A percentile compares a stretch with the other conserved stretches of the same genome.
phyloP scores from a whole-genome alignment of 306 rosid genomes.

The Lathyrus aphaca region DNA sequence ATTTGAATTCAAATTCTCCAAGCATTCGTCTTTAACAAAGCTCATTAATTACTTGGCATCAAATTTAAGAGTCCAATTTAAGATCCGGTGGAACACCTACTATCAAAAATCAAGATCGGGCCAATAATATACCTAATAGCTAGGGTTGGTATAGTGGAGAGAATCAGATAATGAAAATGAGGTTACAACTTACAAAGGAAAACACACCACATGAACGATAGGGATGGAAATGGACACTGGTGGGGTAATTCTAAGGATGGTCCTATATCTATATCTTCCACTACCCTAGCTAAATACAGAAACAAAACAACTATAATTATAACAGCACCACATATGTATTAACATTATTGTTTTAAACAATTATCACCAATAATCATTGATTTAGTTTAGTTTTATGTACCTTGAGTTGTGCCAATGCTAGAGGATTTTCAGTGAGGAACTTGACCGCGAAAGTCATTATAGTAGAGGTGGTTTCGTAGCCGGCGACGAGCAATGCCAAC shows the following conservation, averaged over 20 bases:
- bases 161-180: slow-evolving; percentile 39
- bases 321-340: neutral
- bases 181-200: slow-evolving; percentile 24
- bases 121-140: slow-evolving; percentile 12
- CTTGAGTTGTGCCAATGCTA: slow-evolving; percentile 88
- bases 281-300: slow-evolving; percentile 16
- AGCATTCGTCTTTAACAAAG: too few species aligned
- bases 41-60: too few species aligned
- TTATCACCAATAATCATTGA: neutral
- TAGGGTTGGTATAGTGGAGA: slow-evolving; percentile 37
- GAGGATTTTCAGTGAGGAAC: slow-evolving; percentile 89
- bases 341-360: neutral
- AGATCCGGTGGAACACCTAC: too few species aligned
- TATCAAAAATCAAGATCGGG: neutral
- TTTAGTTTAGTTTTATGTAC: slow-evolving; percentile 20
- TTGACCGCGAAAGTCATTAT: slow-evolving; percentile 94
- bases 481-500: slow-evolving; percentile 94
- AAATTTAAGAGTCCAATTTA: too few species aligned
- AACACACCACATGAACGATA: slow-evolving; percentile 44
- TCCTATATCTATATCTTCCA: slow-evolving; percentile 34
- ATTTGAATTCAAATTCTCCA: too few species aligned
- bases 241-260: slow-evolving; percentile 36
- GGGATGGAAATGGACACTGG: slow-evolving; percentile 42
- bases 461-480: slow-evolving; percentile 95
- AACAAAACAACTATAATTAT: neutral